phyloP scores from a whole-genome alignment of 192 early-diverging fungal species.

The Phlyctochytrium arcticum region DNA sequence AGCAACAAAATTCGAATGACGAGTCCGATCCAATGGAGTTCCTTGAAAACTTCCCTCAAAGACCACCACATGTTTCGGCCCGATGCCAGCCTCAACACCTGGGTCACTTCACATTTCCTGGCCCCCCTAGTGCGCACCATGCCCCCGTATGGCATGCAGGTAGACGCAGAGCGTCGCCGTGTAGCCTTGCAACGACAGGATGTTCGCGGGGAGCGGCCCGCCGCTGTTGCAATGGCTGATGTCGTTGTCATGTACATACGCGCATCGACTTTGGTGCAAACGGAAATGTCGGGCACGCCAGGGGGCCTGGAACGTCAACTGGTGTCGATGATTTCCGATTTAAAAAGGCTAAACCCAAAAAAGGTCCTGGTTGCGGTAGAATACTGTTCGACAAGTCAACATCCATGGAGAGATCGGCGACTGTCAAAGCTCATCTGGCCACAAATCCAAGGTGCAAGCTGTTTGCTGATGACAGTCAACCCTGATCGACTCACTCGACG shows the following conservation, averaged over 20 bases:
- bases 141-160: too few relatives aligned
- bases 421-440: neutral
- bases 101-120: neutral
- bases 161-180: too few relatives aligned
- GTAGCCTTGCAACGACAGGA: too few relatives aligned
- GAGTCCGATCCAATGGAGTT: neutral
- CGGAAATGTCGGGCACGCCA: neutral
- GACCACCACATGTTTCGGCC: too few relatives aligned
- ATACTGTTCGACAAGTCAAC: slow-evolving; percentile 1
- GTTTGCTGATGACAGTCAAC: neutral
- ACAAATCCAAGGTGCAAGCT: neutral
- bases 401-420: neutral
- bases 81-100: too few relatives aligned
- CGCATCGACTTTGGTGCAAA: neutral
- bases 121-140: neutral
- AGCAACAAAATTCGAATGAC: neutral
- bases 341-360: neutral
- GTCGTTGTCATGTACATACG: neutral
- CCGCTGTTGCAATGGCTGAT: neutral
- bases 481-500: neutral
- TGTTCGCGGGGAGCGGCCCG: too few relatives aligned
- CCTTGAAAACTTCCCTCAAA: too few relatives aligned
- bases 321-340: neutral
- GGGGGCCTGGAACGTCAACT: neutral
- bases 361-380: neutral